phyloP scores from a whole-genome alignment of 1,284 basidiomycete genomes.

The Veloboletus limbatus region DNA sequence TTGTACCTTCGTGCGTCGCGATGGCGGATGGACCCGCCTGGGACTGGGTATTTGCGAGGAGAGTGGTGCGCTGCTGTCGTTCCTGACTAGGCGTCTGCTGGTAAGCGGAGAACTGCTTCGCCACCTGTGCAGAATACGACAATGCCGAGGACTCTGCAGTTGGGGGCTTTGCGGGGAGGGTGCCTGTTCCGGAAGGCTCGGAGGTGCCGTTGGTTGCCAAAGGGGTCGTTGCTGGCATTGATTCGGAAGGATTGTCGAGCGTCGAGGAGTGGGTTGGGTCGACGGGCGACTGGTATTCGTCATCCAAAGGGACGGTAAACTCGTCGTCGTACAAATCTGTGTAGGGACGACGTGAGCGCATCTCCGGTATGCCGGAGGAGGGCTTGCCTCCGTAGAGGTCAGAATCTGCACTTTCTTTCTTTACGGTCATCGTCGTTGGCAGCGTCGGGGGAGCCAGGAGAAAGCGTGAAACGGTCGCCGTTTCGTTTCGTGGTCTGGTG shows the following conservation, averaged over 20 bases:
- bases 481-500: no score
- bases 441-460: neutral
- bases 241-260: constrained; percentile 11
- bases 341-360: constrained; percentile 3
- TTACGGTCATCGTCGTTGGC: constrained; percentile 8
- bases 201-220: constrained; percentile 10
- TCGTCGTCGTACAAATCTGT: constrained; percentile 44
- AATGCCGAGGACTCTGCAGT: constrained; percentile 18
- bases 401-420: constrained; percentile 35
- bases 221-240: constrained; percentile 10
- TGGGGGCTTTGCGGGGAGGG: constrained; percentile 35
- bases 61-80: constrained; percentile 46
- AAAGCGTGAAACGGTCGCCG: neutral
- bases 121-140: constrained; percentile 70
- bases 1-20: constrained; percentile 35
- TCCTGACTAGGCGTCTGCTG: constrained; percentile 69
- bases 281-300: constrained; percentile 28
- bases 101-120: constrained; percentile 65
- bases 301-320: constrained; percentile 37
- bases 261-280: constrained; percentile 15
- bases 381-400: constrained; percentile 38
- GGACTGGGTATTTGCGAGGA: constrained; percentile 12
- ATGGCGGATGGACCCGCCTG: constrained; percentile 30
- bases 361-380: neutral
- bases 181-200: constrained; percentile 19